Percentiles rank a stretch among this genome's conserved stretches.
Evolutionary conservation across 345 rosid species (phyloP).

Genomic region (Anacardium occidentale): DNA sequence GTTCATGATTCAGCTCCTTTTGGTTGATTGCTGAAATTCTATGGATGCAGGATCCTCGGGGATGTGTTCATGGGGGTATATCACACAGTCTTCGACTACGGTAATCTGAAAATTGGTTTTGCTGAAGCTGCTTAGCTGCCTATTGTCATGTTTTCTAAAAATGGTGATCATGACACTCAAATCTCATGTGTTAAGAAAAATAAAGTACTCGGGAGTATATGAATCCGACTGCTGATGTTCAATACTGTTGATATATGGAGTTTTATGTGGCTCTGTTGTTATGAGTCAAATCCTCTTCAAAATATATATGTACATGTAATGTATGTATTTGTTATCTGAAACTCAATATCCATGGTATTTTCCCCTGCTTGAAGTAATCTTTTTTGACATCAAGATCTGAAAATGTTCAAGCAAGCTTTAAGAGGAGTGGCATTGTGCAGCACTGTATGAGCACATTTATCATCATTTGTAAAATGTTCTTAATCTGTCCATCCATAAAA

Average conservation of each 20-base stretch:
- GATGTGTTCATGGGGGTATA: slow-evolving; percentile 84
- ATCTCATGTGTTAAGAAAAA: neutral
- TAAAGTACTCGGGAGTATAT: neutral
- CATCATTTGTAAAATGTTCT: no score
- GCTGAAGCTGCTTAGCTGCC: slow-evolving; percentile 54
- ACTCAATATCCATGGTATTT: no score
- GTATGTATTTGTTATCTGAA: no score
- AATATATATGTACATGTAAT: no score
- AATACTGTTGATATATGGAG: neutral
- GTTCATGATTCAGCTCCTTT: neutral
- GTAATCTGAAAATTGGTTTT: slow-evolving; percentile 60
- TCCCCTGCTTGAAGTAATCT: no score
- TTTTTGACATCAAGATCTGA: no score
- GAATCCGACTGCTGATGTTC: neutral
- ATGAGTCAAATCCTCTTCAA: no score
- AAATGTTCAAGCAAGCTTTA: no score
- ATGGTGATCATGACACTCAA: neutral
- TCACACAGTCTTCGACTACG: slow-evolving; percentile 68
- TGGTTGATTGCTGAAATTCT: neutral
- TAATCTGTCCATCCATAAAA: no score
- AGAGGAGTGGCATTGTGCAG: no score
- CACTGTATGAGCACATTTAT: no score
- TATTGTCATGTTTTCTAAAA: neutral
- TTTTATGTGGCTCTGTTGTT: neutral
- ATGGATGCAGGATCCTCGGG: slow-evolving; percentile 63